Conservation (phyloP, 352 stramenopile genomes). For the Sclerospora graminicola region DNA sequence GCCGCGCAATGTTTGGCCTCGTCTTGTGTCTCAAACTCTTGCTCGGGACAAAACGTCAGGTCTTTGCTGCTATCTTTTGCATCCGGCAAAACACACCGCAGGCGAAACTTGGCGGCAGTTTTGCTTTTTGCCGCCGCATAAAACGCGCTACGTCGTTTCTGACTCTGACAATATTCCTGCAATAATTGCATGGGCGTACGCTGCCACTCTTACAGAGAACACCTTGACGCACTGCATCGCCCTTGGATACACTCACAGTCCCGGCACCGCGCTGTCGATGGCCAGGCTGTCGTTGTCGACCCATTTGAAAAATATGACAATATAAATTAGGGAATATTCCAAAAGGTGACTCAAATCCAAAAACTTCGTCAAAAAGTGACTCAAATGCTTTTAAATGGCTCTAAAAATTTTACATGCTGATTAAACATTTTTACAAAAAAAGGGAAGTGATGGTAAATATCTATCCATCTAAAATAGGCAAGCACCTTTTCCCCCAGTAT, state of each 20-base stretch:
- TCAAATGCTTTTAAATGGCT: no score
- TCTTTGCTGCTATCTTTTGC: conserved; percentile 91
- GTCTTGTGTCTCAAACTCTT: conserved; percentile 68
- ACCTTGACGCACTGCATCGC: conserved; percentile 74
- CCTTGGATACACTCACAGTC: conserved; percentile 74
- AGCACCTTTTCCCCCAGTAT: no score
- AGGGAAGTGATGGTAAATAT: no score
- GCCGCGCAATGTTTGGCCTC: conserved; percentile 90
- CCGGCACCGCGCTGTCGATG: conserved; percentile 84
- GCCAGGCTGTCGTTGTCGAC: conserved; percentile 24
- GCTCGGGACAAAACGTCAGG: conserved; percentile 84
- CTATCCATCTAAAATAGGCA: no score
- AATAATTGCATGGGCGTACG: conserved; percentile 90
- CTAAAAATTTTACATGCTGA: no score
- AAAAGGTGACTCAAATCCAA: no score
- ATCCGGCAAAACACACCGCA: conserved; percentile 88
- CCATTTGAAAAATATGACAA: no score
- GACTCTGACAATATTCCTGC: conserved; percentile 88
- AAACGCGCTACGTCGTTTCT: conserved; percentile 79
- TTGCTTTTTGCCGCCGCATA: conserved; percentile 45
- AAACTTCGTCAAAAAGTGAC: no score
- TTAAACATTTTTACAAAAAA: no score
- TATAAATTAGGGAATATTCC: no score
- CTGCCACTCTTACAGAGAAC: conserved; percentile 89
- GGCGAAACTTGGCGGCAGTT: conserved; percentile 21